phyloP scores from a whole-genome alignment of 768 basidiomycete species.

The Termitomyces eurrhizus region DNA sequence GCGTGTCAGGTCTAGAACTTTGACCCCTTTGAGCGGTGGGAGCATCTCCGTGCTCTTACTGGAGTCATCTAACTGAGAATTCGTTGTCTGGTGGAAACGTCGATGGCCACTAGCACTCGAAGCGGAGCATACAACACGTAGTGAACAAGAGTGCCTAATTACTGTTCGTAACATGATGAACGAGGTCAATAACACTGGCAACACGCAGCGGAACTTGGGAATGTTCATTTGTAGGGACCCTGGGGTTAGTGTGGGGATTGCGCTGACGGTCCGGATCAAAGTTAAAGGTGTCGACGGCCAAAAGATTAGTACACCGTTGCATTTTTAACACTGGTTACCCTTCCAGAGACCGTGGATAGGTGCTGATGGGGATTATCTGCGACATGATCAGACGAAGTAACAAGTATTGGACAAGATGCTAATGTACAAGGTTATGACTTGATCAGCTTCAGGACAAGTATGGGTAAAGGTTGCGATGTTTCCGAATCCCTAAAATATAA shows the following conservation, averaged over 20 bases:
- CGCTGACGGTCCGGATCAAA: neutral
- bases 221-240: neutral
- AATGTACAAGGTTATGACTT: neutral
- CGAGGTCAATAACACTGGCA: neutral
- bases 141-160: neutral
- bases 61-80: constrained; percentile 10
- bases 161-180: constrained; percentile 3
- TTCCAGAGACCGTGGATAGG: neutral
- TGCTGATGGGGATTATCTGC: neutral
- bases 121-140: neutral
- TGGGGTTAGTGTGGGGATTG: neutral
- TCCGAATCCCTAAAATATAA: neutral
- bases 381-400: neutral
- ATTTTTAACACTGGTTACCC: neutral
- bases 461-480: neutral
- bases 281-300: neutral
- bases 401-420: neutral
- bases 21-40: constrained; percentile 76
- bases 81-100: constrained; percentile 4
- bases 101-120: neutral
- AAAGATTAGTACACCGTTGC: neutral
- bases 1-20: constrained; percentile 85
- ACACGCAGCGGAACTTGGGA: neutral
- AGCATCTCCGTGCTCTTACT: constrained; percentile 47
- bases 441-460: neutral